Evolutionary conservation across 2,329 filamentous ascomycete species (phyloP), one percentile per base, ranked within the genome.

Genomic region (Trichoderma arundinaceum): DNA sequence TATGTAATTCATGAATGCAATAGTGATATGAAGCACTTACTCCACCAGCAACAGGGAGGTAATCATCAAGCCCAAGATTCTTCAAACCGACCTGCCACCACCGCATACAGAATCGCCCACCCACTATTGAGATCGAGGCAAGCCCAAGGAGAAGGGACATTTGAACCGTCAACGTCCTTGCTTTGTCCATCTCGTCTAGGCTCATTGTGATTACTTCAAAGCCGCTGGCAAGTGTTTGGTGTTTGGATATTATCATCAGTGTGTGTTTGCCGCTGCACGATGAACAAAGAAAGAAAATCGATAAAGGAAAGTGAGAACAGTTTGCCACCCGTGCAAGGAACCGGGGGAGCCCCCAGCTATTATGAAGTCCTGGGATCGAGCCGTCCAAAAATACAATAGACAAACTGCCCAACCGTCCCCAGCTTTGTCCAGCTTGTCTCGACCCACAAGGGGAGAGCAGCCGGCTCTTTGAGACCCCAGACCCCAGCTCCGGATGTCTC

Each of bases 401-500:
- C 51, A 63, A 62, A 28, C 60, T 39, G 39, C 60, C 60, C 32
- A 17, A 38, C 44, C 35, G 17, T 54, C 28, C 39, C 49, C 49
- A 54, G 49, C 28, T 56, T 63, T 59, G 35, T 60, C 44, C 33
- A 60, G 57, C 33, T 44, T 54, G 41, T 46, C 49, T 46, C 13
- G 60, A 51, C 60, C 60, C 60, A 63, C 60, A 7, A 33, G 28
- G 38, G 60, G 49, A 54, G 60, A 63, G 51, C 22, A 53, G 39
- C 35, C 52, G 28, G 58, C 58, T 62, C 49, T 54, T 44, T 59
- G 22, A n/a, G 49, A 54, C 60, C 60, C 60, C 44, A 49, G 57
- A 60, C n/a, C 57, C 59, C 52, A 33, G 52, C 33, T 64, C 43
- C 15, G 38, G 51, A 54, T 63, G 60, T 54, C 48, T 53, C 60